These are phyloP conservation scores for Hypoxylon sp. DNA, from an alignment of 2,329 filamentous ascomycete genomes.

Conservation along the genomic window DNA sequence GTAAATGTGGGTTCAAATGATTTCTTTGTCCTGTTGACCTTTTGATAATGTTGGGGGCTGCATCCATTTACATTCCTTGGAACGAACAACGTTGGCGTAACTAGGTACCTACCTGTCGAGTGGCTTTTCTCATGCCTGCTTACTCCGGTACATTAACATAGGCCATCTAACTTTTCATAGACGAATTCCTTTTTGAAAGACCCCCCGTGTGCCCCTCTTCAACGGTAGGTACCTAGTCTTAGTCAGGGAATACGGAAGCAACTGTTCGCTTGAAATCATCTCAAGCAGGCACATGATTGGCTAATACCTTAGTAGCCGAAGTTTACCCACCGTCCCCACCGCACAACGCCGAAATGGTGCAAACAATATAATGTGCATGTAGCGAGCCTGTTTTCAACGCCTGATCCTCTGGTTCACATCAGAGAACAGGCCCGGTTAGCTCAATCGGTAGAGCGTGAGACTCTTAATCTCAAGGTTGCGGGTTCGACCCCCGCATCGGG, in stretches of 20 bases:
- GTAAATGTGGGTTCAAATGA: not conserved
- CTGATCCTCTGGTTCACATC: not conserved
- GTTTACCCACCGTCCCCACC: not conserved
- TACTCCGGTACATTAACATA: not conserved
- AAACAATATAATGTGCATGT: not conserved
- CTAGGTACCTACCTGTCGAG: too few species aligned
- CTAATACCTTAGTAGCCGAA: not conserved
- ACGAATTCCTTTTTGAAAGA: not conserved
- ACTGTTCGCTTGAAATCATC: not conserved
- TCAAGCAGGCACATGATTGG: not conserved
- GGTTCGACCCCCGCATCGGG: constrained; percentile 62
- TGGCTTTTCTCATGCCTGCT: too few species aligned
- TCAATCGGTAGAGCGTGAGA: constrained; percentile 80
- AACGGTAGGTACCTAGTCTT: too few species aligned
- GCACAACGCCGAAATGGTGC: too few species aligned
- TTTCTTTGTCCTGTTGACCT: not conserved
- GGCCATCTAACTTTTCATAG: too few species aligned
- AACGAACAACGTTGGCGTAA: not conserved
- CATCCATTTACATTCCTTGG: not conserved
- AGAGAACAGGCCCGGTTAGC: constrained; percentile 63
- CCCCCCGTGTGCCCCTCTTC: too few species aligned
- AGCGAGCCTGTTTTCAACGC: not conserved
- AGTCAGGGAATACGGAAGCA: too few species aligned
- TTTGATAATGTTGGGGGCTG: not conserved
- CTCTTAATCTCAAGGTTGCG: constrained; percentile 63